These are phyloP conservation scores for Lipomyces starkeyi DNA, from an alignment of 805 yeast genomes.

Conservation along the genomic window DNA sequence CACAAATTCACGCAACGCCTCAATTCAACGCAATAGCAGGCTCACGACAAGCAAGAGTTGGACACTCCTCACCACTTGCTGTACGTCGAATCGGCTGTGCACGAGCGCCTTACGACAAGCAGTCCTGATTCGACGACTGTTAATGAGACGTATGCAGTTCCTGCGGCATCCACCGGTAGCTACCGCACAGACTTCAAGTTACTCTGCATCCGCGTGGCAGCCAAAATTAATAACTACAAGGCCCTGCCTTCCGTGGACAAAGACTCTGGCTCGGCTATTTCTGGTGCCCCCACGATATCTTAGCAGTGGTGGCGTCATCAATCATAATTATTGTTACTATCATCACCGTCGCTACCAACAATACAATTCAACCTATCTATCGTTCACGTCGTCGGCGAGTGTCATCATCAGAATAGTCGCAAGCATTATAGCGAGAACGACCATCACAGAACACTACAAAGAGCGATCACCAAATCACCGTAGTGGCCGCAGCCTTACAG, in stretches of 20 bases:
- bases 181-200: not conserved
- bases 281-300: not conserved
- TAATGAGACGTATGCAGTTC: not conserved
- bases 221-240: constrained; percentile 5
- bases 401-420: not conserved
- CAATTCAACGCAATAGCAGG: not conserved
- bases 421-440: not conserved
- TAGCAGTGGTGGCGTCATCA: too few species aligned
- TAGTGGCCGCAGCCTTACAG: too few species aligned
- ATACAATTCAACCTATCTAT: not conserved
- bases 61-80: not conserved
- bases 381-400: too few species aligned
- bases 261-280: not conserved
- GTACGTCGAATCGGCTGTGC: not conserved
- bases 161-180: not conserved
- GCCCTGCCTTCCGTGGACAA: not conserved
- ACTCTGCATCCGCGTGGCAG: constrained; percentile 13
- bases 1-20: not conserved
- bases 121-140: not conserved
- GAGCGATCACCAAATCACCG: too few species aligned
- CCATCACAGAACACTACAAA: not conserved
- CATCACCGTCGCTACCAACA: not conserved
- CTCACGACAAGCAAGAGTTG: not conserved
- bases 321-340: too few species aligned
- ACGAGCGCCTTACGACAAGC: not conserved